Percentiles rank a stretch among this genome's conserved stretches.
These are phyloP conservation scores for Rhodamnia rubescens DNA, from an alignment of 345 rosid species.

Conservation along the genomic window DNA sequence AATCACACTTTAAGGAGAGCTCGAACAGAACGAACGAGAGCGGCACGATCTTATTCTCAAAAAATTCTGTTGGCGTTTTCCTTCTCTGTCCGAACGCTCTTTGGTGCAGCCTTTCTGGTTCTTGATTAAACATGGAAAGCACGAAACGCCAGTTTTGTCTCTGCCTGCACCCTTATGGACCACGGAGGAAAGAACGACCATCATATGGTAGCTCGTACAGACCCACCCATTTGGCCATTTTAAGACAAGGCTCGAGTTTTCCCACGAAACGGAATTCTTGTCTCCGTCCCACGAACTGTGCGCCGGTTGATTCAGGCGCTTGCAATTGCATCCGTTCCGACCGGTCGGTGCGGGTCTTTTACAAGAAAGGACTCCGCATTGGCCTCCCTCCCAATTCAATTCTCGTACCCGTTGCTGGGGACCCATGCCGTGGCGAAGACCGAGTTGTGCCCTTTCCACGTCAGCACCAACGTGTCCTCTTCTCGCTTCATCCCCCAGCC, in stretches of 20 bases:
- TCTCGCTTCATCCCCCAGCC: conserved; percentile 80
- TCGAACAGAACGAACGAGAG: background rate
- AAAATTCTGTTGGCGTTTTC: background rate
- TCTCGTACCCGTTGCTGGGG: conserved; percentile 15
- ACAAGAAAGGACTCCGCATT: background rate
- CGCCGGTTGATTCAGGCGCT: background rate
- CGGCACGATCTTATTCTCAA: background rate
- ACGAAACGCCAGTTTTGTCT: conserved; percentile 4
- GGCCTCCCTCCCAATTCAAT: background rate
- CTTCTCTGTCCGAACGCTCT: background rate
- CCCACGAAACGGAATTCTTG: background rate
- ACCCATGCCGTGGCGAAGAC: conserved; percentile 61
- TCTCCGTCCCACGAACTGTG: background rate
- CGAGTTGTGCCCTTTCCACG: conserved; percentile 77
- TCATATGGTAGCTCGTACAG: background rate
- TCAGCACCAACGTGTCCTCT: conserved; percentile 51
- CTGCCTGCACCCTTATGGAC: background rate
- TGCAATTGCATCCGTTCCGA: background rate
- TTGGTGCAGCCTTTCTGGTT: conserved; percentile 15
- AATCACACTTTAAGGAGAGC: background rate
- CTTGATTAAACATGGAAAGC: conserved; percentile 2
- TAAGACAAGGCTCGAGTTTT: background rate
- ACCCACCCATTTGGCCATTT: background rate
- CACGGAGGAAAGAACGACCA: background rate
- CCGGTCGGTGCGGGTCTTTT: background rate